Evolutionary conservation across 78 protist species (phyloP).

Genomic region (Dictyostelium firmibasis): DNA sequence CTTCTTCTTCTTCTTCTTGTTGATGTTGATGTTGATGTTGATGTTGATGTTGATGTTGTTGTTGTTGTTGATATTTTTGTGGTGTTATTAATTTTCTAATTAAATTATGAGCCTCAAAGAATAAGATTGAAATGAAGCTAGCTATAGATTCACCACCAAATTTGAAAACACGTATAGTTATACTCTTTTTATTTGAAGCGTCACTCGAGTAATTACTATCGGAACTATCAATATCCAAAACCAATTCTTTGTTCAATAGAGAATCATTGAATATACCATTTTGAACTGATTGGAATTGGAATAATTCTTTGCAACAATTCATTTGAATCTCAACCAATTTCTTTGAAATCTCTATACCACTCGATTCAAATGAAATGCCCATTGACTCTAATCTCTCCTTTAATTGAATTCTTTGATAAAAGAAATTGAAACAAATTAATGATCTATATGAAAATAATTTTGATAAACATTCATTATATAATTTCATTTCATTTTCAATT

Average conservation of each 20-base stretch:
- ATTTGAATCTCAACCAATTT: not conserved
- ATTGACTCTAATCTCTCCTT: not conserved
- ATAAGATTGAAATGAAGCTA: not conserved
- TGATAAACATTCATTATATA: not conserved
- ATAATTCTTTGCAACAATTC: not conserved
- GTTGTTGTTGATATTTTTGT: not conserved
- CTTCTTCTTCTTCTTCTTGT: no score
- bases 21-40: not conserved
- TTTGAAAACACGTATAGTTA: not conserved
- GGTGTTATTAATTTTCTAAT: not conserved
- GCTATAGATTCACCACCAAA: not conserved
- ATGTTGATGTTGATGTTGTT: not conserved
- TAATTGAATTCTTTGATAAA: conserved; percentile 5
- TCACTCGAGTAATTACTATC: not conserved
- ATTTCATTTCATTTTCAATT: not conserved
- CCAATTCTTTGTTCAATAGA: not conserved
- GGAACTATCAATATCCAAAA: not conserved
- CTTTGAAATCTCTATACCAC: not conserved
- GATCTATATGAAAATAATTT: not conserved
- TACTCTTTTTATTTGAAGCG: not conserved
- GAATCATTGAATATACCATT: not conserved
- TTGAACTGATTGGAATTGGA: not conserved
- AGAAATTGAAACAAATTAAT: not conserved
- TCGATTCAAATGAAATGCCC: not conserved
- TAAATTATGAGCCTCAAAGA: not conserved